Base-by-base conservation (phyloP, 495 filamentous ascomycete genomes). In the Arthonia radiata region DNA sequence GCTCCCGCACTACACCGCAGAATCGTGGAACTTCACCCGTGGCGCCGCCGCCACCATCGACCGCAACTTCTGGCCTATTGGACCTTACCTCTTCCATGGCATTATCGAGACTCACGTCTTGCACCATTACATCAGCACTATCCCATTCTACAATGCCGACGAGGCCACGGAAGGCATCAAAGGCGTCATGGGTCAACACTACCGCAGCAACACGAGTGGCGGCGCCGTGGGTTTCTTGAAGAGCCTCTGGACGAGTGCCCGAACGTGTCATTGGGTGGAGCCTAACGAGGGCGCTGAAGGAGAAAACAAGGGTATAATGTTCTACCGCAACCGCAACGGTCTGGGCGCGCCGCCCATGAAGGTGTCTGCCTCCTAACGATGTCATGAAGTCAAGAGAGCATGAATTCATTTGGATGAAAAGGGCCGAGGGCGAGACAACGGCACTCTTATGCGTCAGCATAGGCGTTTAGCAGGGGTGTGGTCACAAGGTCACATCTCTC, bases 101-200 rank as follows among this genome's bases (percentile, higher is more conserved):
- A 86, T 89, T 46, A 73, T 83, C 48, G 80, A 91, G 52, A 81
- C 76, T 25, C 79, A 89, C 53, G 79, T 91, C 29, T 60, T 83
- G 23, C 79, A 91, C 56, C 79, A 89, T 57, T 73, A 79, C 43
- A 66, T 86, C 38, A 65, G 61, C 44, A 67, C 61, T 36, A 91
- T 89, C 31, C 80, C 79, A 27, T 89, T 89, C 52, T 89, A 91
- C 54, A 63, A 86, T 37, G 78, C 79, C 37, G 78, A 86, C 41
- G 76, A 86, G 52, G 80, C 80, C 22, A 70, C 70, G 29, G 65
- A 78, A 32, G 76, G 77, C 35, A 78, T 91, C 52, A 71, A 71
- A 51, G 62, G 65, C 22, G 57, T 83, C 39, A 78, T 91, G 58
- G 79, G 79, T 37, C 47, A 61, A 27, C 70, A 80, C 53, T 89